These are phyloP conservation scores for Paratinospora sagittata DNA, from an alignment of 164 flowering plant genomes.

Conservation along the genomic window DNA sequence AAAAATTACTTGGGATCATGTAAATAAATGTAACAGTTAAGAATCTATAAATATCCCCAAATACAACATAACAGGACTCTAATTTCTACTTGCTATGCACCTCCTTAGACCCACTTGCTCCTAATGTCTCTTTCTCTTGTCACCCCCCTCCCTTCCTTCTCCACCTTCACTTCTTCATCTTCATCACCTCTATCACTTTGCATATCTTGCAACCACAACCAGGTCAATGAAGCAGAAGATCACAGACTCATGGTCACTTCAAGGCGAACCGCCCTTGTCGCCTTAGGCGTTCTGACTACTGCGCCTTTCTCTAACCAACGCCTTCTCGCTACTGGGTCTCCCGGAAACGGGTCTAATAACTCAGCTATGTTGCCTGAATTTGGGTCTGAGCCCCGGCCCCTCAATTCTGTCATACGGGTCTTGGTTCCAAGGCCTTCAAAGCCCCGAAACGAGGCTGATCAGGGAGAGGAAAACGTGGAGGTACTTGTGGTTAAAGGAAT, in stretches of 20 bases:
- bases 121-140: background rate
- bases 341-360: background rate
- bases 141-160: background rate
- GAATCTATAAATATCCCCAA: too few species aligned
- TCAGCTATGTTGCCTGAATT: background rate
- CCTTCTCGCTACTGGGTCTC: background rate
- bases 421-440: conserved; percentile 11
- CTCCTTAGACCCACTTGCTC: too few species aligned
- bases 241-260: background rate
- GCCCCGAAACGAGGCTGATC: background rate
- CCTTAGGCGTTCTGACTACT: conserved; percentile 2
- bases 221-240: background rate
- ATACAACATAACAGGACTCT: too few species aligned
- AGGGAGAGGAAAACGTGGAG: background rate
- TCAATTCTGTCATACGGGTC: conserved; percentile 1
- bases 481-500: conserved; percentile 2
- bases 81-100: too few species aligned
- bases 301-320: background rate
- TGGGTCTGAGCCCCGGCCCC: conserved; percentile 3
- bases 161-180: background rate
- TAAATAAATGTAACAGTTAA: too few species aligned
- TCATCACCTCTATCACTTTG: background rate
- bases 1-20: too few species aligned
- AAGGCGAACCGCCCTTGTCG: conserved; percentile 2
- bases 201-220: background rate